These are phyloP conservation scores for Solanum hybrid DNA, from an alignment of 305 asterid species.

Conservation along the genomic window DNA sequence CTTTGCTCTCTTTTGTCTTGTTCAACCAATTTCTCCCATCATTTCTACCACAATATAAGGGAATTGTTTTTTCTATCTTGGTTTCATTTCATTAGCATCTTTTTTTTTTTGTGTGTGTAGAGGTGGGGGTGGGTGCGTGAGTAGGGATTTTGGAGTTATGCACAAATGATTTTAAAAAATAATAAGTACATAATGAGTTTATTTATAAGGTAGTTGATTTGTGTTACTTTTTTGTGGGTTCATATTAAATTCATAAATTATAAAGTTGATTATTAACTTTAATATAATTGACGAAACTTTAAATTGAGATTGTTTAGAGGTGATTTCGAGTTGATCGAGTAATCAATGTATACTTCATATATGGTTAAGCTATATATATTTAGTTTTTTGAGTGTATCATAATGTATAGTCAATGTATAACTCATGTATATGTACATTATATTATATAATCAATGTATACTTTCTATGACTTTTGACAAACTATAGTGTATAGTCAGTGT, in stretches of 20 bases:
- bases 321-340: not conserved
- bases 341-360: too few species aligned
- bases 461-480: too few species aligned
- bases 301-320: not conserved
- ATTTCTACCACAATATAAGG: not conserved
- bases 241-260: not conserved
- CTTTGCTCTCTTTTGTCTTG: not conserved
- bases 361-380: not conserved
- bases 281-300: not conserved
- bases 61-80: not conserved
- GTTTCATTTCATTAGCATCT: not conserved
- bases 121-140: not conserved
- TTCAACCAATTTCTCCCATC: not conserved
- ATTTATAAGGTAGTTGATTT: not conserved
- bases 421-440: not conserved
- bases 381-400: not conserved
- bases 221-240: not conserved
- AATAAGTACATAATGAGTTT: not conserved
- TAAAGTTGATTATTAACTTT: not conserved
- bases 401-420: not conserved
- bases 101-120: not conserved
- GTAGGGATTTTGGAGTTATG: not conserved
- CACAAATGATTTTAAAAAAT: not conserved
- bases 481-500: not conserved
- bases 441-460: too few species aligned